Conservation (phyloP, 257 asterid species). For the Solanum medicagineum region DNA sequence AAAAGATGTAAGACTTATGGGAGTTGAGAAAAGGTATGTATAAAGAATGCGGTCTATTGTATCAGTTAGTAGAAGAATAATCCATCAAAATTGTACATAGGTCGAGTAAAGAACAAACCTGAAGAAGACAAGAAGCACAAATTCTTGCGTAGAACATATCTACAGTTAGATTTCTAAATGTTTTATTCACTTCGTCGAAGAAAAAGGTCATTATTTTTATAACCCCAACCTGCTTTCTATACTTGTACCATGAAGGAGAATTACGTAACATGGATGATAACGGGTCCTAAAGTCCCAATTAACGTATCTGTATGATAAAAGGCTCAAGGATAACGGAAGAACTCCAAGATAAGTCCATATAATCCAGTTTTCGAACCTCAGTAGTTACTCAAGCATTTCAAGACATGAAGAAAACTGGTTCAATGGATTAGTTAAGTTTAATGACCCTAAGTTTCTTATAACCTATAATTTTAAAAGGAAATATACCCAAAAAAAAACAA, state of each 20-base stretch:
- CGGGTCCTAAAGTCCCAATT: not conserved
- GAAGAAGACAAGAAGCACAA: not conserved
- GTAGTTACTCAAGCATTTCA: not conserved
- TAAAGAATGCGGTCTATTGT: not conserved
- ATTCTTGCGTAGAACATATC: not conserved
- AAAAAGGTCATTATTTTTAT: not conserved
- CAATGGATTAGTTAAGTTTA: not conserved
- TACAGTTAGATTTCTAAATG: not conserved
- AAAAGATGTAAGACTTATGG: not conserved
- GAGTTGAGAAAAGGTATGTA: not conserved
- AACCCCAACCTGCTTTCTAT: not conserved
- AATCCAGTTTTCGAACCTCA: not conserved
- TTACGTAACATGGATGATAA: not conserved
- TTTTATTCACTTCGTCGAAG: not conserved
- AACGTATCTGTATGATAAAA: not conserved
- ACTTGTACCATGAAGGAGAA: not conserved
- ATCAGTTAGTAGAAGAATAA: not conserved
- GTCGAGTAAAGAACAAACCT: not conserved
- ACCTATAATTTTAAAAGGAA: not conserved
- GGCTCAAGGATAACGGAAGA: not conserved
- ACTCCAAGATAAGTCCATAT: not conserved
- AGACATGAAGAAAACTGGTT: not conserved
- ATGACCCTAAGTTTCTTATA: not conserved
- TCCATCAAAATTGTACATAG: not conserved
- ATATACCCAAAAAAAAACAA: not conserved